Evolutionary conservation across 2,329 filamentous ascomycete species (phyloP).

Genomic region (Botrytis galanthina): DNA sequence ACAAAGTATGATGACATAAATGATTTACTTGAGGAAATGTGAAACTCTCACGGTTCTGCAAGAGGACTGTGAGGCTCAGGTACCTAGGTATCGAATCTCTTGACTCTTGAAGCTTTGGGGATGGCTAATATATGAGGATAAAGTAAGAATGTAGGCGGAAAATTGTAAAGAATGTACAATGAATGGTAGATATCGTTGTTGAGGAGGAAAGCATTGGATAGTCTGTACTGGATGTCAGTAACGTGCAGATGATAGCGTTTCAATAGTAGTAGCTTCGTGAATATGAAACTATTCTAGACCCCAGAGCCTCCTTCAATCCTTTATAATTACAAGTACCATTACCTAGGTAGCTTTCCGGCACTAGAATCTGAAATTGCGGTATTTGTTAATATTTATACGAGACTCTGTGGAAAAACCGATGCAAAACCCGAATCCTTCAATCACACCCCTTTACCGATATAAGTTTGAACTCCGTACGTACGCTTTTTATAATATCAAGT

Average conservation of each 20-base stretch:
- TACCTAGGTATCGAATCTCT: neutral
- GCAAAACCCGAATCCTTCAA: neutral
- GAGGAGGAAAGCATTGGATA: neutral
- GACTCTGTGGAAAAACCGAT: neutral
- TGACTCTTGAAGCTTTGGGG: neutral
- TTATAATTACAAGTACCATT: neutral
- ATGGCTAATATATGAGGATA: neutral
- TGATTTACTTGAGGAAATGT: conserved; percentile 1
- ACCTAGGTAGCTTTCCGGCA: neutral
- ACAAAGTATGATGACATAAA: neutral
- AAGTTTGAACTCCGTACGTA: neutral
- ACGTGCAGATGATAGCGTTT: neutral
- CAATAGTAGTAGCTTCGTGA: neutral
- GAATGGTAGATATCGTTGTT: neutral
- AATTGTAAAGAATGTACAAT: neutral
- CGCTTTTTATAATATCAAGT: neutral
- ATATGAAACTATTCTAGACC: neutral
- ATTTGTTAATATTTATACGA: neutral
- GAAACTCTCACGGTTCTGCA: conserved; percentile 1
- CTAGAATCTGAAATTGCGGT: neutral
- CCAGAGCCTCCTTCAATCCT: neutral
- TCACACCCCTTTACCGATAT: neutral
- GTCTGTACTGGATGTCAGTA: neutral
- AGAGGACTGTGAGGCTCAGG: neutral
- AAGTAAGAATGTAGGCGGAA: neutral